phyloP scores from a whole-genome alignment of 1,284 basidiomycete species.

The Naganishia albida region DNA sequence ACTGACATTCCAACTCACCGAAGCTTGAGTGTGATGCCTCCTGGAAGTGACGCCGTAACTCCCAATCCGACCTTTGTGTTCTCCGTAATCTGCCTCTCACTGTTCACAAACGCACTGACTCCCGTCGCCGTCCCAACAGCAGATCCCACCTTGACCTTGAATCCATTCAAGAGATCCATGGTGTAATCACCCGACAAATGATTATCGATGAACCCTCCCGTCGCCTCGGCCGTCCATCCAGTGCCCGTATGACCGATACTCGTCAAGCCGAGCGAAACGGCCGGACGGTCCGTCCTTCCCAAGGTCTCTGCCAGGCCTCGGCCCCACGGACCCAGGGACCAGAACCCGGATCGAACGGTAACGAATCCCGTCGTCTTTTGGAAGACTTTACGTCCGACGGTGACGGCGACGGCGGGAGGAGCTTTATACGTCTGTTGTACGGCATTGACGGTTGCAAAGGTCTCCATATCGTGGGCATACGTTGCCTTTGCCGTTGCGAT shows the following conservation, averaged over 20 bases:
- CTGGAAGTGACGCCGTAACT: constrained; percentile 40
- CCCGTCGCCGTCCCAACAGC: constrained; percentile 39
- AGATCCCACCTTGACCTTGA: constrained; percentile 55
- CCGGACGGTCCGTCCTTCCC: constrained; percentile 40
- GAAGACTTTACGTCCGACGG: constrained; percentile 55
- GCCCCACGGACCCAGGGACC: constrained; percentile 55
- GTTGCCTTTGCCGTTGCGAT: constrained; percentile 55
- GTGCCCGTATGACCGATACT: constrained; percentile 39
- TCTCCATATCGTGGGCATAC: constrained; percentile 55
- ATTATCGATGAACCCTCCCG: constrained; percentile 44
- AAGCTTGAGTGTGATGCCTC: constrained; percentile 44
- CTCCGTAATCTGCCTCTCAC: constrained; percentile 47
- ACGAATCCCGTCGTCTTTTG: constrained; percentile 52
- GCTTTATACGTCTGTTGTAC: constrained; percentile 43
- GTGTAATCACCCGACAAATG: constrained; percentile 53
- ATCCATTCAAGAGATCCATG: constrained; percentile 52
- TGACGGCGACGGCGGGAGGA: constrained; percentile 55
- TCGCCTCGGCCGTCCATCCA: constrained; percentile 52
- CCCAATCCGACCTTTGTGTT: constrained; percentile 44
- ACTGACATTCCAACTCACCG: constrained; percentile 36
- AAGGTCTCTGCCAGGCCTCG: constrained; percentile 36
- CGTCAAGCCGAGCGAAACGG: constrained; percentile 50
- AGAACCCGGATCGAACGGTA: constrained; percentile 55
- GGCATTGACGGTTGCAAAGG: constrained; percentile 51
- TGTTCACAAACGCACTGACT: constrained; percentile 46